Conservation (phyloP, 768 basidiomycete genomes). For the Tulasnella sp. region DNA sequence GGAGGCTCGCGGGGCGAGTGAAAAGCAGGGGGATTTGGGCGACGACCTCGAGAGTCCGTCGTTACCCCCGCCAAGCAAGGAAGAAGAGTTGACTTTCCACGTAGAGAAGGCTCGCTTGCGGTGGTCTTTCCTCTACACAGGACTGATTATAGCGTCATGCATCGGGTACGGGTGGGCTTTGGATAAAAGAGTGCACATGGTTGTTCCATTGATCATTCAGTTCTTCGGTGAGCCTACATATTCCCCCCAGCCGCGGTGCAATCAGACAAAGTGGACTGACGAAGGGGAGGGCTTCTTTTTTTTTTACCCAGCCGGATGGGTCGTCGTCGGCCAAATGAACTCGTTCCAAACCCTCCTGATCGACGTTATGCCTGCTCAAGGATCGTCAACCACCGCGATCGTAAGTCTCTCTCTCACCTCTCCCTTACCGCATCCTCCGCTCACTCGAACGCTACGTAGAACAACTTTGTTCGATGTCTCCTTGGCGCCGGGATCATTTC, state of each 20-base stretch:
- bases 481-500: conserved; percentile 56
- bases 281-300: background rate
- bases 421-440: background rate
- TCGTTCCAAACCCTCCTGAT: conserved; percentile 14
- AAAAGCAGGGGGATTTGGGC: background rate
- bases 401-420: background rate
- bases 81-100: conserved; percentile 26
- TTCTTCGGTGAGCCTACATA: conserved; percentile 25
- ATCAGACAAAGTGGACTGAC: background rate
- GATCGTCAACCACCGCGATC: background rate
- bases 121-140: conserved; percentile 17
- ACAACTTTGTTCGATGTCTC: conserved; percentile 62
- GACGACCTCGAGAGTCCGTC: background rate
- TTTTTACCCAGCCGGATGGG: conserved; percentile 10
- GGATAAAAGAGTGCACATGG: conserved; percentile 25
- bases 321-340: conserved; percentile 1
- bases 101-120: conserved; percentile 30
- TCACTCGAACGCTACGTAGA: conserved; percentile 36
- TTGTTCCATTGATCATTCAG: conserved; percentile 28
- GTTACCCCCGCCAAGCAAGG: background rate
- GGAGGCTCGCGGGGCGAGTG: background rate
- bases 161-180: conserved; percentile 29
- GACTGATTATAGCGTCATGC: conserved; percentile 15
- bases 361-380: conserved; percentile 1
- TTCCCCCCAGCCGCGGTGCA: background rate